Percentiles rank a stretch among this genome's conserved stretches.
phyloP scores from a whole-genome alignment of 2,329 filamentous ascomycete genomes.

The Cladophialophora chaetospira region DNA sequence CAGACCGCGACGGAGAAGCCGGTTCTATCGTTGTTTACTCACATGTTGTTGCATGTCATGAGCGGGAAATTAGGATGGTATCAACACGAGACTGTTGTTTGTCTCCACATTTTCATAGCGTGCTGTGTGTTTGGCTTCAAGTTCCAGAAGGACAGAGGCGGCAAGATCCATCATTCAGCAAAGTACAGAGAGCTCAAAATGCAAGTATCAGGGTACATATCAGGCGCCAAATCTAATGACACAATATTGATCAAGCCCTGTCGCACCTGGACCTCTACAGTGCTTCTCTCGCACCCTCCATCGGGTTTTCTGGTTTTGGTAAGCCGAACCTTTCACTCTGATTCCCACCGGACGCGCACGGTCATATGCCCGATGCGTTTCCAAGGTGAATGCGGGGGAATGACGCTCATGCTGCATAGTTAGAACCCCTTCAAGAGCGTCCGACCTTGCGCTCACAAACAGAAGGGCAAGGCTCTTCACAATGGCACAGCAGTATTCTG shows the following conservation, averaged over 20 bases:
- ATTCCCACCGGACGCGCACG: background rate
- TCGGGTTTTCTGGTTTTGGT: background rate
- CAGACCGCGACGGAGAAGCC: background rate
- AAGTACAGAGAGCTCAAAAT: slow-evolving; percentile 13
- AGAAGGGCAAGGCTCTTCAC: too few relatives aligned
- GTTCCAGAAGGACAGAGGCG: background rate
- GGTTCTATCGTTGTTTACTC: background rate
- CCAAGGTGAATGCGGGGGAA: background rate
- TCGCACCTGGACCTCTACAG: too few relatives aligned
- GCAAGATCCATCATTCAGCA: background rate
- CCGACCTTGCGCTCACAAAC: too few relatives aligned
- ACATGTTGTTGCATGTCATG: background rate
- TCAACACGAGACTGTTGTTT: background rate
- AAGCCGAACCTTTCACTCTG: background rate
- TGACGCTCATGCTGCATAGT: background rate
- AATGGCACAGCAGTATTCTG: slow-evolving; percentile 40
- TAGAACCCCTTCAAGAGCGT: background rate
- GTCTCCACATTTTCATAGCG: background rate
- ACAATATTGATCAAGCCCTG: slow-evolving; percentile 11
- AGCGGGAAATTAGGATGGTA: background rate
- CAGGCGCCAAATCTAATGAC: slow-evolving; percentile 21
- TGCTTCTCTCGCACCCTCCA: too few relatives aligned
- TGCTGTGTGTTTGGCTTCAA: background rate
- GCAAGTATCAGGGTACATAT: slow-evolving; percentile 21
- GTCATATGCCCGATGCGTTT: background rate